Base-by-base conservation (phyloP, 2,329 filamentous ascomycete genomes). In the Alternaria brassicae region DNA sequence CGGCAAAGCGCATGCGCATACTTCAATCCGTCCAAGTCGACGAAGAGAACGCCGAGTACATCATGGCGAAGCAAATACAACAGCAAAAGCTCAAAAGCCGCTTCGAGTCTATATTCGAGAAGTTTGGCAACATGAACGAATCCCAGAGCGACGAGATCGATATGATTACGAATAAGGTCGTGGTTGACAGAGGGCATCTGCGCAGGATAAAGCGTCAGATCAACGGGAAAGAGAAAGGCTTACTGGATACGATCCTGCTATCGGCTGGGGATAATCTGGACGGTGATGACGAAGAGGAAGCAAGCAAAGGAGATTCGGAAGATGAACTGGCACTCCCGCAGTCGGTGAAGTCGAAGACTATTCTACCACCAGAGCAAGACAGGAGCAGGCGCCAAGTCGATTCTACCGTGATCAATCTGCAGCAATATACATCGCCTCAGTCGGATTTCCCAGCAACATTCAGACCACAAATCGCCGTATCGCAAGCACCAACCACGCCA, bases 121-220 rank as follows among this genome's bases (percentile, higher is more conserved):
- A 96, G 77, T 97, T 96, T 75, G 88, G 85, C 53, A 88, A 84
- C 64, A 91, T 97, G 74, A 97, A 97, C 71, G 88, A 88, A 2
- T 90, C 89, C 4, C 84, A 94, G 50, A 93, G 90, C 53, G 94
- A 98, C 77, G 93, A 97, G 79, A 93, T 98, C 70, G 92, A 98
- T 76, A 82, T 97, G 56, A 82, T 83, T 49, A 94, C 91, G 0
- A 93, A 92, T 53, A 83, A 91, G 58, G 88, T 98, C 45, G 84
- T 96, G n/a, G 88, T 97, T 56, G 86, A 98, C 77, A 95, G 97
- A 81, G 94, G 95, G 0, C 95, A 98, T 79, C 76, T 97, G 52
- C 76, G 85, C 50, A 76, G 86, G 71, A 87, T 92, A 73, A 60
- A 63, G 21, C 67, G 70, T 40, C 65, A 65, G 42, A 42, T 59